phyloP scores from a whole-genome alignment of 257 asterid genomes.

The Prunella vulgaris region DNA sequence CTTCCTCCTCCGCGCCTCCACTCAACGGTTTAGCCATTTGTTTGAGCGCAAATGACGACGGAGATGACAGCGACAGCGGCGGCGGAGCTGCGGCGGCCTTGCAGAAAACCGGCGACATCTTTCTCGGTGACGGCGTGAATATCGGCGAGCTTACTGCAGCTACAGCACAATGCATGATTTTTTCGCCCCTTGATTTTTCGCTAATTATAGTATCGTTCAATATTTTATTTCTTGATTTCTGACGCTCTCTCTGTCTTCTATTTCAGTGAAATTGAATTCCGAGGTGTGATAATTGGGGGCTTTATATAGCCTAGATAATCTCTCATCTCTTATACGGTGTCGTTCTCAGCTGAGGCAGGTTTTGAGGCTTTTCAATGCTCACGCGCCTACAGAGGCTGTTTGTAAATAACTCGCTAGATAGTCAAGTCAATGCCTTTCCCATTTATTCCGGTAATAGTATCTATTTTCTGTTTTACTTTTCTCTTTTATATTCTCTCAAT shows the following conservation, averaged over 20 bases:
- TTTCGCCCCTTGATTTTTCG: not conserved
- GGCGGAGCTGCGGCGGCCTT: constrained; percentile 41
- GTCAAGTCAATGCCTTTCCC: not conserved
- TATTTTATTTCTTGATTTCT: not conserved
- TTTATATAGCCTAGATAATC: constrained; percentile 18
- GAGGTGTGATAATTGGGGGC: not conserved
- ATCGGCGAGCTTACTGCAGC: constrained; percentile 50
- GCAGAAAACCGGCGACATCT: constrained; percentile 44
- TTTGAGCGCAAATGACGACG: constrained; percentile 34
- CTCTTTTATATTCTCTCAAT: not conserved
- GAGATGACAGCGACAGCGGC: constrained; percentile 34
- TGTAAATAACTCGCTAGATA: constrained; percentile 7
- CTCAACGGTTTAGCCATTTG: constrained; percentile 14
- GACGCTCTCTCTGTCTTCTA: not conserved
- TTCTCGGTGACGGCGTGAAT: constrained; percentile 51
- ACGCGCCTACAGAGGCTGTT: constrained; percentile 7
- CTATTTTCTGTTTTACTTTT: not conserved
- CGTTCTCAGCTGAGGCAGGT: constrained; percentile 14
- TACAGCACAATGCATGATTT: constrained; percentile 50
- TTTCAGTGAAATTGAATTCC: constrained; percentile 13
- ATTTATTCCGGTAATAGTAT: not conserved
- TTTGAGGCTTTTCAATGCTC: not conserved
- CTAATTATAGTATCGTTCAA: not conserved
- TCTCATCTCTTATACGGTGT: constrained; percentile 17
- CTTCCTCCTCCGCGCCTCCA: constrained; percentile 24